Base-by-base conservation (phyloP, 352 stramenopile species). In the Lagenidium giganteum region DNA sequence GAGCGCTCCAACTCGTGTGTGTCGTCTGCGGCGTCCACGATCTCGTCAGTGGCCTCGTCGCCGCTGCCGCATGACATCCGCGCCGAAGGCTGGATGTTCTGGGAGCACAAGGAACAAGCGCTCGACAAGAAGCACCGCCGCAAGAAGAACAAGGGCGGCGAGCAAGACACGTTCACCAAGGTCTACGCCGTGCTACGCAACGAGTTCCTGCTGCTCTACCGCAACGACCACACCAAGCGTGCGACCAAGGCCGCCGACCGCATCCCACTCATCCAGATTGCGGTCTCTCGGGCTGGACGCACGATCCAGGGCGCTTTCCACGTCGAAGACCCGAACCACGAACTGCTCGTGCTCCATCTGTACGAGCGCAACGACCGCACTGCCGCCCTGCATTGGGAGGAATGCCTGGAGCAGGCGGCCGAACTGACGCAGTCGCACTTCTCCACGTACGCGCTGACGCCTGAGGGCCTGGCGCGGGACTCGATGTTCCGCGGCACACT, bases 381-480 rank as follows among this genome's bases (percentile, higher is more conserved):
- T 6, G 42, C 31, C 3, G 38, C 53, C 18, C 24, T 47, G 18
- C 40, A 48, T 11, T 90, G 77, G 77, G 49, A 62, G 21, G 40
- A 72, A 4, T 63, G 67, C 8, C 55, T 90, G 2, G 70, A 84
- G 43, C 65, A 80, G 18, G 77, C 77, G 5, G 50, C 57, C 0
- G 70, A 79, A 27, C 59, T 84, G 17, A 90, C 77, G 3, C 57
- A 71, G 26, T 54, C 67, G 13, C 72, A 90, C 47, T 86, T 90
- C 29, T 45, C 53, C 17, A 67, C 51, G 8, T 84, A 86, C 25
- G 69, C 77, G n/a, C 41, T 87, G 41, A 80, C 80, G 29, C 71
- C 80, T 4, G 56, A 85, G 28, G 48, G 85, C 12, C 57, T 90
- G 28, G 60, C 77, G 9, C 71, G 77, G 31, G 42, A 48, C 27